Evolutionary conservation across 1,284 basidiomycete genomes (phyloP), one percentile per base, ranked within the genome.

Genomic region (Rugosomyces carneus): DNA sequence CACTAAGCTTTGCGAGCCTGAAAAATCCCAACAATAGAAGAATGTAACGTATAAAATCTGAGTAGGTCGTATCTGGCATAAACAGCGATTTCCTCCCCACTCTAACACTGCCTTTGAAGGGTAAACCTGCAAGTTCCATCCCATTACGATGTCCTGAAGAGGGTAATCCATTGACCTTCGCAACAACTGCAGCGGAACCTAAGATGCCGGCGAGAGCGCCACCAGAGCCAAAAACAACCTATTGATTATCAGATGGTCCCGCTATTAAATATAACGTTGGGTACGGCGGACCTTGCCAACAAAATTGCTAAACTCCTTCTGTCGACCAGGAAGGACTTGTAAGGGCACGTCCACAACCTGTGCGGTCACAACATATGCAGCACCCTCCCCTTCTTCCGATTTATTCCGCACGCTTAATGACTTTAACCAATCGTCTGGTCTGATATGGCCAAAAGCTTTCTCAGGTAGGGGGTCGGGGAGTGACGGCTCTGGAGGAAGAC

Each of bases 241-340:
- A 42, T 34, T 15, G 4, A 34, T n/a, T 34, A 34, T 34, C n/a
- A 34, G n/a, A 16, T 5, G 31, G 9, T 5, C 27, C 13, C 15
- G 8, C n/a, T n/a, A n/a, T n/a, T n/a, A 4, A 5, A 3, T 16
- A 15, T 16, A 15, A 4, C 4, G 13, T 5, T 15, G n/a, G 3
- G 13, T 47, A 26, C 11, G 19, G 52, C 66, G 13, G 42, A 84
- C 85, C 78, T 89, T 89, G 53, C 73, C 66, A 13, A 89, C 76
- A 51, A 89, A 89, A 49, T 72, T 70, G 49, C 81, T 78, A 53
- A 89, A 87, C 53, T 84, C 76, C 48, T 72, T 75, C 60, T 87
- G 73, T 37, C 86, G 72, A 2, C 86, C 85, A 0, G 85, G 84
- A 1, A 89, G 66, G 13, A 89, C 83, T 47, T 86, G 68, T 21